phyloP scores from a whole-genome alignment of 352 stramenopile genomes.

The Phytophthora cryptogea region DNA sequence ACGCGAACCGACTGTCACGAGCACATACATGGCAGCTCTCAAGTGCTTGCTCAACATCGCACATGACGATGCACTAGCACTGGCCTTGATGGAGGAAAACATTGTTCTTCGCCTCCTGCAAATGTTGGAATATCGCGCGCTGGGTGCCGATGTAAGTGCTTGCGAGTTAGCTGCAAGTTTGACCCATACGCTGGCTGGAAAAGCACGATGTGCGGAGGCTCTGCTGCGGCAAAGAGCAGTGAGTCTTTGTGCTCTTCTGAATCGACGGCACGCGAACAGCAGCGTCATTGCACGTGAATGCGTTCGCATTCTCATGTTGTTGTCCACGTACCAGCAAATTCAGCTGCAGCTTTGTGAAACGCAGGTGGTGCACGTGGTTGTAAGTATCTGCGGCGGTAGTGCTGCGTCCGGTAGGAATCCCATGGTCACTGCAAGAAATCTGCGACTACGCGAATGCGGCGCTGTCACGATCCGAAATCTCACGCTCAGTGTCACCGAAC shows the following conservation, averaged over 20 bases:
- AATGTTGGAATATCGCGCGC: slow-evolving; percentile 49
- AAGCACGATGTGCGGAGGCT: slow-evolving; percentile 46
- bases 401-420: background rate
- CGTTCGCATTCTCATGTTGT: slow-evolving; percentile 50
- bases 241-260: slow-evolving; percentile 57
- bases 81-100: slow-evolving; percentile 61
- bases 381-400: slow-evolving; percentile 48
- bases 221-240: slow-evolving; percentile 58
- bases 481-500: slow-evolving; percentile 64
- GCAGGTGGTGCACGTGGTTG: slow-evolving; percentile 62
- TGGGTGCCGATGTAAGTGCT: slow-evolving; percentile 44
- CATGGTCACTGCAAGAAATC: slow-evolving; percentile 16
- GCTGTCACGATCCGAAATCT: slow-evolving; percentile 70
- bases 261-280: slow-evolving; percentile 44
- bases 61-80: slow-evolving; percentile 59
- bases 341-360: slow-evolving; percentile 57
- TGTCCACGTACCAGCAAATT: slow-evolving; percentile 78
- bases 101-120: slow-evolving; percentile 45
- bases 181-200: slow-evolving; percentile 54
- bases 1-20: slow-evolving; percentile 20
- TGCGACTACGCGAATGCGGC: slow-evolving; percentile 56
- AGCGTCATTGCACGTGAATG: slow-evolving; percentile 49
- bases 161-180: slow-evolving; percentile 49
- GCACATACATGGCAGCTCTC: slow-evolving; percentile 71
- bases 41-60: slow-evolving; percentile 75